Conservation (phyloP, 192 early-diverging fungal genomes). For the Coemansia sp. region DNA sequence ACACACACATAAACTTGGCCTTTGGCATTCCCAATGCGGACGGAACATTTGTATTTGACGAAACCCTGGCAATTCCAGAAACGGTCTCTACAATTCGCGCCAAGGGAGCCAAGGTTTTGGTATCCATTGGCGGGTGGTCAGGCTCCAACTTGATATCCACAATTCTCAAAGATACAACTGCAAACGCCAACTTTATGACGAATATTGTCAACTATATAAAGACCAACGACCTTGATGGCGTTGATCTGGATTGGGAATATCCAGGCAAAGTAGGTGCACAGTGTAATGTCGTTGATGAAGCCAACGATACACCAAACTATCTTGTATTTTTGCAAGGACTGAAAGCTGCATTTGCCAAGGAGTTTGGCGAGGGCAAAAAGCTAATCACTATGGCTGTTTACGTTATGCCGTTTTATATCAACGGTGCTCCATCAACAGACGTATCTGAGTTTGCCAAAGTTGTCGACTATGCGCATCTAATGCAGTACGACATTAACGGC, state of each 20-base stretch:
- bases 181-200: slow-evolving; percentile 59
- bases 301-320: slow-evolving; percentile 67
- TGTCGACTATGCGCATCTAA: slow-evolving; percentile 66
- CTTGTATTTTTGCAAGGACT: slow-evolving; percentile 60
- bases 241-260: slow-evolving; percentile 77
- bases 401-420: slow-evolving; percentile 58
- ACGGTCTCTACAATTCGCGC: slow-evolving; percentile 56
- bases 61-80: slow-evolving; percentile 31
- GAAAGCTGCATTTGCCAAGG: slow-evolving; percentile 20
- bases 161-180: slow-evolving; percentile 46
- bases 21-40: slow-evolving; percentile 54
- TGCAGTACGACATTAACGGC: slow-evolving; percentile 68
- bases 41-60: slow-evolving; percentile 42
- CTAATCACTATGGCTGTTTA: slow-evolving; percentile 66
- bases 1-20: slow-evolving; percentile 71
- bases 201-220: slow-evolving; percentile 61
- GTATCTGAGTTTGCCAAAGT: slow-evolving; percentile 61
- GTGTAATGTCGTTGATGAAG: slow-evolving; percentile 49
- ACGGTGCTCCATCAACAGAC: slow-evolving; percentile 49
- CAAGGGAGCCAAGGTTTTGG: slow-evolving; percentile 58
- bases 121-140: slow-evolving; percentile 74
- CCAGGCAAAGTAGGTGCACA: slow-evolving; percentile 53
- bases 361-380: slow-evolving; percentile 43
- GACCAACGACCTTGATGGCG: slow-evolving; percentile 57
- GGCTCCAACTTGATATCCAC: slow-evolving; percentile 65